phyloP scores from a whole-genome alignment of 1,284 basidiomycete genomes.

The Boletus subluridellus region DNA sequence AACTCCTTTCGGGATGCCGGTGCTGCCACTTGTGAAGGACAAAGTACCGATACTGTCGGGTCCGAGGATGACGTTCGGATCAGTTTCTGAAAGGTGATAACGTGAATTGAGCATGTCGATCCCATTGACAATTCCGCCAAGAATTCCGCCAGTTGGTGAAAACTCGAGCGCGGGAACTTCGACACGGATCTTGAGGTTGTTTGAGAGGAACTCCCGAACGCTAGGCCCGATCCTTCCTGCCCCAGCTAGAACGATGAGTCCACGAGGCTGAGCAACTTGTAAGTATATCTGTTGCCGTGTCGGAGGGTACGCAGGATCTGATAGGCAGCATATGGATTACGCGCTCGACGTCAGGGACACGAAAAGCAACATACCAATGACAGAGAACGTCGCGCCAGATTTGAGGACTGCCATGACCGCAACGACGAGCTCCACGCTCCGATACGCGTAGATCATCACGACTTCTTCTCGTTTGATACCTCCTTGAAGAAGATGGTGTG shows the following conservation, averaged over 20 bases:
- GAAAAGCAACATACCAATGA: slow-evolving; percentile 68
- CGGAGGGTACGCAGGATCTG: slow-evolving; percentile 96
- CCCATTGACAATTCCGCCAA: slow-evolving; percentile 56
- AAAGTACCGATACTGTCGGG: slow-evolving; percentile 95
- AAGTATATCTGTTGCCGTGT: slow-evolving; percentile 95
- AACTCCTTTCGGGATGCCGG: slow-evolving; percentile 98
- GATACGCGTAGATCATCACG: slow-evolving; percentile 98
- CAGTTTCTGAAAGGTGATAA: slow-evolving; percentile 55
- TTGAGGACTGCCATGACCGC: slow-evolving; percentile 97
- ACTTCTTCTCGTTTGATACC: slow-evolving; percentile 94
- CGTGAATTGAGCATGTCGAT: slow-evolving; percentile 57
- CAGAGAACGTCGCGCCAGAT: slow-evolving; percentile 95
- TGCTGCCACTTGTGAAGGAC: slow-evolving; percentile 96
- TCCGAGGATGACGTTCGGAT: slow-evolving; percentile 83
- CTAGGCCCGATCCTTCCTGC: slow-evolving; percentile 81
- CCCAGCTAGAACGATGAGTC: slow-evolving; percentile 86
- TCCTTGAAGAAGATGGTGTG: slow-evolving; percentile 84
- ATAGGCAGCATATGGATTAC: not conserved
- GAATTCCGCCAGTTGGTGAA: slow-evolving; percentile 56
- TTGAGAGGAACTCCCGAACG: slow-evolving; percentile 82
- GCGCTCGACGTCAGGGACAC: slow-evolving; percentile 7
- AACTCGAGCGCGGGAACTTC: slow-evolving; percentile 91
- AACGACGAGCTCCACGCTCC: slow-evolving; percentile 94
- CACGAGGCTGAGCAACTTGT: slow-evolving; percentile 91
- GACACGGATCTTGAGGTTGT: slow-evolving; percentile 84